Conservation (phyloP, 139 green algal genomes). For the Closterium sp. region DNA sequence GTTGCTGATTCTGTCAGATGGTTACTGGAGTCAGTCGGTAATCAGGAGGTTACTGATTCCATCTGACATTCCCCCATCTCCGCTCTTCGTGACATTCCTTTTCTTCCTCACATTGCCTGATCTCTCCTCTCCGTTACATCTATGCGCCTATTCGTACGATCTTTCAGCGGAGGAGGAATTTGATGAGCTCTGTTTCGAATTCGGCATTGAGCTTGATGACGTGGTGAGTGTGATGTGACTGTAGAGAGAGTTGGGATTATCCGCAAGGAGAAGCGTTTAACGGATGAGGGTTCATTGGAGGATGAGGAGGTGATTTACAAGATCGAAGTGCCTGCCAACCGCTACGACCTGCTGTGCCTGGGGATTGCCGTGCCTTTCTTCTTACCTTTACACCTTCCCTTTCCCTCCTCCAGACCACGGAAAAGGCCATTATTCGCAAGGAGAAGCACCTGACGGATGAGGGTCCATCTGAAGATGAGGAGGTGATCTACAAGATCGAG, state of each 20-base stretch:
- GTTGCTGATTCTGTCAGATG: not conserved
- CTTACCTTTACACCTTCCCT: too few species aligned
- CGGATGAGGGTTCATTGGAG: conserved; percentile 61
- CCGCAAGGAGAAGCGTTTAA: conserved; percentile 72
- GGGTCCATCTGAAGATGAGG: conserved; percentile 65
- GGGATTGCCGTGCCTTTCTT: too few species aligned
- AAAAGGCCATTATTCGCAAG: conserved; percentile 71
- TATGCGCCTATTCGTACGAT: not conserved
- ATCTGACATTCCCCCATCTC: too few species aligned
- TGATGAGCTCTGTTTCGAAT: conserved; percentile 97
- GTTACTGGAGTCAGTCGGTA: too few species aligned
- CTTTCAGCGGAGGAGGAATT: conserved; percentile 92
- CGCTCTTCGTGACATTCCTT: conserved; percentile 1
- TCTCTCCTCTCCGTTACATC: not conserved
- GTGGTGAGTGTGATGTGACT: too few species aligned
- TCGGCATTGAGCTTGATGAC: conserved; percentile 81
- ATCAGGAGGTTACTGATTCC: not conserved
- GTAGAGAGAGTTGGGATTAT: conserved; percentile 34
- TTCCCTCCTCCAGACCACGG: conserved; percentile 38
- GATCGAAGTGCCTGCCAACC: conserved; percentile 99
- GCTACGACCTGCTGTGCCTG: conserved; percentile 39
- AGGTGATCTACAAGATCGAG: conserved; percentile 99
- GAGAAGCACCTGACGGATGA: conserved; percentile 56
- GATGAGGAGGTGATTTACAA: conserved; percentile 91
- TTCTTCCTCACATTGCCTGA: not conserved